phyloP scores from a whole-genome alignment of 2,329 filamentous ascomycete genomes.

The Colletotrichum higginsianum region DNA sequence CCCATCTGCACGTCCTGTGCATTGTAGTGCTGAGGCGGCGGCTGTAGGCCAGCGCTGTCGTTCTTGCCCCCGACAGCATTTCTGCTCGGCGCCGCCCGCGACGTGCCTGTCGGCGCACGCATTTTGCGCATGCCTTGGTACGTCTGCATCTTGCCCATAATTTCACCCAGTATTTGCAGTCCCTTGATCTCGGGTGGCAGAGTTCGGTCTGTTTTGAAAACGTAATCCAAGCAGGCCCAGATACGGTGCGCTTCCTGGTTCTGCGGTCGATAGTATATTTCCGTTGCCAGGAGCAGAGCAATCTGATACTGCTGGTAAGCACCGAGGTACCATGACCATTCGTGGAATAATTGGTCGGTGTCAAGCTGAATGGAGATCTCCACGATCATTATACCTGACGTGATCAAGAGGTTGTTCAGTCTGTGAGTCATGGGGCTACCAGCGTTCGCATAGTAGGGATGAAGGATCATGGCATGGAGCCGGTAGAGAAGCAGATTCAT shows the following conservation, averaged over 20 bases:
- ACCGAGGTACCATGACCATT: constrained; percentile 80
- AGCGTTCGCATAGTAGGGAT: constrained; percentile 73
- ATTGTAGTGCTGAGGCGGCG: constrained; percentile 36
- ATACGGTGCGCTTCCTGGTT: constrained; percentile 74
- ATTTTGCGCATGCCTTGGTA: constrained; percentile 73
- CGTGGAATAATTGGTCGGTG: constrained; percentile 60
- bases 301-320: constrained; percentile 82
- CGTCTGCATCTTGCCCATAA: constrained; percentile 71
- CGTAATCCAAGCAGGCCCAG: constrained; percentile 80
- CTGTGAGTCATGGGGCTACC: constrained; percentile 69
- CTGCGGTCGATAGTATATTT: constrained; percentile 73
- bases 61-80: constrained; percentile 50
- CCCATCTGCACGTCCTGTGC: constrained; percentile 33
- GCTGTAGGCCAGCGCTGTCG: constrained; percentile 44
- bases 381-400: constrained; percentile 68
- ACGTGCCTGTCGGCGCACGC: constrained; percentile 64
- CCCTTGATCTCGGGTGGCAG: constrained; percentile 71
- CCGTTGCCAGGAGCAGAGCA: constrained; percentile 77
- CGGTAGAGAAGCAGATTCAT: constrained; percentile 76
- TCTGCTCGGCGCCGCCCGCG: constrained; percentile 54
- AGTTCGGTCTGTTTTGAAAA: constrained; percentile 73
- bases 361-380: constrained; percentile 65
- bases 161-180: constrained; percentile 72
- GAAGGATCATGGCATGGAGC: constrained; percentile 77
- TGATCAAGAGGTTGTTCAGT: constrained; percentile 74